phyloP scores from a whole-genome alignment of 192 early-diverging fungal genomes.

The Linnemannia elongata region DNA sequence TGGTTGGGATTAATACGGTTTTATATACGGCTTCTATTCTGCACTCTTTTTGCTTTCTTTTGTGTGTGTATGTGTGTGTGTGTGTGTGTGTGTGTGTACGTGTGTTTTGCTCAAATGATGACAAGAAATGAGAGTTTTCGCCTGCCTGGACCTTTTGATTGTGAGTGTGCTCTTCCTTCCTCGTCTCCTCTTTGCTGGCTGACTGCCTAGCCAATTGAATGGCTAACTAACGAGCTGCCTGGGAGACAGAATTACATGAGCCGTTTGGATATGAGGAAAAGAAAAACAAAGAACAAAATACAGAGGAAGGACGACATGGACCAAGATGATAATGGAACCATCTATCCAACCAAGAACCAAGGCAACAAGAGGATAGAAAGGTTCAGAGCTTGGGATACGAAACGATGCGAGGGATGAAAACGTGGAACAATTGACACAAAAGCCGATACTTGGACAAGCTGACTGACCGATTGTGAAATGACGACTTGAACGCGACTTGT shows the following conservation, averaged over 20 bases:
- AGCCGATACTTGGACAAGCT: neutral
- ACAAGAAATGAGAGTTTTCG: neutral
- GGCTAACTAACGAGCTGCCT: too few relatives aligned
- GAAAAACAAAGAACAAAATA: neutral
- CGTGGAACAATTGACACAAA: neutral
- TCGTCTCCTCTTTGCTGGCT: neutral
- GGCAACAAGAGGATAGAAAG: neutral
- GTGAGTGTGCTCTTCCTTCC: neutral
- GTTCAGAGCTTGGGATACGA: neutral
- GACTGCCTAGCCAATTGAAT: too few relatives aligned
- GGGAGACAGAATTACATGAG: neutral
- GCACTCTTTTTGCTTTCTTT: neutral
- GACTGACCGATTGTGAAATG: neutral
- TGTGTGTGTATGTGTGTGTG: neutral
- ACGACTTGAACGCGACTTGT: slow-evolving; percentile 1
- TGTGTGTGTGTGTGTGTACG: too few relatives aligned
- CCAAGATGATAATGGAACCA: neutral
- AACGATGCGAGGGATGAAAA: neutral
- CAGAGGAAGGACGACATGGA: neutral
- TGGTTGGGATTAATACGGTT: neutral
- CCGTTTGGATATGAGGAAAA: neutral
- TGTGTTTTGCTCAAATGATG: neutral
- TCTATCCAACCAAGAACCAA: neutral
- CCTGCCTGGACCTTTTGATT: neutral
- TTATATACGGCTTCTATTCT: neutral